Evolutionary conservation across 371 early-diverging fungal genomes (phyloP), one percentile per base, ranked within the genome.

Genomic region (Lichtheimia corymbifera): DNA sequence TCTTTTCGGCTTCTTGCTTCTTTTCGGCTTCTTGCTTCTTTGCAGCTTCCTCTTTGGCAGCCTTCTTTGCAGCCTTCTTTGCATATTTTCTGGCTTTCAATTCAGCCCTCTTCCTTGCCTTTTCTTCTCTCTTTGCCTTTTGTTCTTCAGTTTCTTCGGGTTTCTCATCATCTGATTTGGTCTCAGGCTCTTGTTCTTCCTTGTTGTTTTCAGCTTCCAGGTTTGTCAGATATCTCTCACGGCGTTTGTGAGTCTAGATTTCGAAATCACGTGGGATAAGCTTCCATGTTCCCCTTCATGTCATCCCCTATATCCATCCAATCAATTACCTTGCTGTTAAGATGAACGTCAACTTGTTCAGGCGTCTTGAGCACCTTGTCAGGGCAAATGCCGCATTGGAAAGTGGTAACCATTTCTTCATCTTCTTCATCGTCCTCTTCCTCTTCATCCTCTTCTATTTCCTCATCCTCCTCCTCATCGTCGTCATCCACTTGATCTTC

Each of bases 341-440:
- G 53, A 45, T 70, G 70, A 12, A 66, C 63, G 27, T 66, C 63
- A 1, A 70, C 70, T 44, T 59, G 59, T n/a, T 60, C 53, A 15
- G 58, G 47, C 7, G 50, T 62, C 49, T 63, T 65, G 35, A 70
- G 47, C 4, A 65, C 43, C 47, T 59, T 65, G 9, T 70, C 62
- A 14, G 70, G 70, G 42, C 70, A 70, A 35, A 70, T 70, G 35
- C 63, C 62, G 27, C 70, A 70, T 18, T 54, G 20, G 53, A 54
- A 70, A 15, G 45, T 52, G 27, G 58, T 40, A 4, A 42, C 41
- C 11, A 51, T 55, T 45, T 53, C 67, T 9, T 63, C 60, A 41
- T 69, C 70, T 54, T 63, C 65, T 0, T 58, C 58, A 13, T 61
- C 68, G 4, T 52, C 61, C 2, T 43, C 59, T 13, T 58, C 59